Evolutionary conservation across 129 eudicot genomes (phyloP).

Genomic region (Tanacetum coccineum): DNA sequence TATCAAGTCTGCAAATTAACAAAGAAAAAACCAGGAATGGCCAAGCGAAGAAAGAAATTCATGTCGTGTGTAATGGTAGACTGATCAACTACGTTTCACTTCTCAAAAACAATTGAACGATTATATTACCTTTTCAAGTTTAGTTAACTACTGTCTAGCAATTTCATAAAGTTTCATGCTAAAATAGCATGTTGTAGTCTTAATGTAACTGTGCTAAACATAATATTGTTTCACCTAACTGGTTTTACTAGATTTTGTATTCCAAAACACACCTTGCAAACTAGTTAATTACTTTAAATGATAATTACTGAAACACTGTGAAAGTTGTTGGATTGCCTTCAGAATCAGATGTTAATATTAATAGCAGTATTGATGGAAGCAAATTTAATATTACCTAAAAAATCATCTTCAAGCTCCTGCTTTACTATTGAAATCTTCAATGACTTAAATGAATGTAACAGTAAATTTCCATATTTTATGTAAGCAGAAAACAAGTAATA

Average conservation of each 20-base stretch:
- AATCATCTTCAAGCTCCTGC: neutral
- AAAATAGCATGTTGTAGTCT: neutral
- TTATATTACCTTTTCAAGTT: no score
- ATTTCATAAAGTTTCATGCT: no score
- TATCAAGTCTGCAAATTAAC: no score
- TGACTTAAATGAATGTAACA: no score
- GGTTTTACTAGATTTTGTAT: neutral
- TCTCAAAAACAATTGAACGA: no score
- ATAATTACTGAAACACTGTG: neutral
- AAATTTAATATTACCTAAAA: neutral
- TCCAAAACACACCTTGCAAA: no score
- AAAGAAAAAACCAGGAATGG: no score
- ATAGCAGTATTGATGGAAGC: neutral
- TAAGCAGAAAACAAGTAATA: no score
- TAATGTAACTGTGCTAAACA: neutral
- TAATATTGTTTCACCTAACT: neutral
- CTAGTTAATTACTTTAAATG: neutral
- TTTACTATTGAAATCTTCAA: neutral
- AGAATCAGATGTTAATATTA: neutral
- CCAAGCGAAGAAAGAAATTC: neutral
- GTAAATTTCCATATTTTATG: no score
- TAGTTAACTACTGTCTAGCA: no score
- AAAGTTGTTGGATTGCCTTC: neutral
- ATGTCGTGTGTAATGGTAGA: neutral
- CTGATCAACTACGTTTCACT: no score